Conservation (phyloP, 2,329 filamentous ascomycete species). For the Xylariaceae sp. region DNA sequence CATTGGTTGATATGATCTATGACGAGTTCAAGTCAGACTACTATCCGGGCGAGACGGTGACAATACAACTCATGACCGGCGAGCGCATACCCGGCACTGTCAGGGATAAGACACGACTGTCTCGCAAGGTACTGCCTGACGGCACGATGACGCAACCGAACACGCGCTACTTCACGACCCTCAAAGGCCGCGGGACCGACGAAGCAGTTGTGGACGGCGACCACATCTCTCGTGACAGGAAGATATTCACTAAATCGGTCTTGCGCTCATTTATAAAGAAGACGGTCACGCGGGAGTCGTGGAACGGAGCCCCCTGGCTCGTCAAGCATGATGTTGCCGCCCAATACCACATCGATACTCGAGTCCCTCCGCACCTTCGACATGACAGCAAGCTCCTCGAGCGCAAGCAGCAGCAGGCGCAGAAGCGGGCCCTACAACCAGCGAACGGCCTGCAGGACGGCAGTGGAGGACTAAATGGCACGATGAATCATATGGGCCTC, state of each 20-base stretch:
- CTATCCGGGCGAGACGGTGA: slow-evolving; percentile 81
- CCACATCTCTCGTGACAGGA: slow-evolving; percentile 80
- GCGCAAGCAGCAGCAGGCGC: slow-evolving; percentile 65
- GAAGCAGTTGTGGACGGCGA: slow-evolving; percentile 76
- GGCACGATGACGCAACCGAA: slow-evolving; percentile 66
- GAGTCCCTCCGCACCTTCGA: slow-evolving; percentile 74
- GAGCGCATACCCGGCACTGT: slow-evolving; percentile 70
- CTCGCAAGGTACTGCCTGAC: slow-evolving; percentile 55
- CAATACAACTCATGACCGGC: slow-evolving; percentile 63
- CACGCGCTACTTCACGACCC: slow-evolving; percentile 74
- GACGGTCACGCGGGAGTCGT: slow-evolving; percentile 84
- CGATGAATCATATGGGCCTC: slow-evolving; percentile 31
- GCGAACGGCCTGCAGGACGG: slow-evolving; percentile 34
- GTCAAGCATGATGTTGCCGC: slow-evolving; percentile 83
- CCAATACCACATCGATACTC: slow-evolving; percentile 79
- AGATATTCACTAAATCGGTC: slow-evolving; percentile 91
- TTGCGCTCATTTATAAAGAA: slow-evolving; percentile 92
- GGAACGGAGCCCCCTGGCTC: slow-evolving; percentile 94
- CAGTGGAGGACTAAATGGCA: slow-evolving; percentile 33
- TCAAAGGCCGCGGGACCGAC: slow-evolving; percentile 61
- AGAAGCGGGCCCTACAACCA: slow-evolving; percentile 51
- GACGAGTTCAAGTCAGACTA: slow-evolving; percentile 84
- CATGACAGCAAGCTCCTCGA: slow-evolving; percentile 75
- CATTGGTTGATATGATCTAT: slow-evolving; percentile 62
- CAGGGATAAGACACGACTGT: slow-evolving; percentile 78